These are phyloP conservation scores for Noccaea caerulescens DNA, from an alignment of 345 rosid genomes.

Conservation along the genomic window DNA sequence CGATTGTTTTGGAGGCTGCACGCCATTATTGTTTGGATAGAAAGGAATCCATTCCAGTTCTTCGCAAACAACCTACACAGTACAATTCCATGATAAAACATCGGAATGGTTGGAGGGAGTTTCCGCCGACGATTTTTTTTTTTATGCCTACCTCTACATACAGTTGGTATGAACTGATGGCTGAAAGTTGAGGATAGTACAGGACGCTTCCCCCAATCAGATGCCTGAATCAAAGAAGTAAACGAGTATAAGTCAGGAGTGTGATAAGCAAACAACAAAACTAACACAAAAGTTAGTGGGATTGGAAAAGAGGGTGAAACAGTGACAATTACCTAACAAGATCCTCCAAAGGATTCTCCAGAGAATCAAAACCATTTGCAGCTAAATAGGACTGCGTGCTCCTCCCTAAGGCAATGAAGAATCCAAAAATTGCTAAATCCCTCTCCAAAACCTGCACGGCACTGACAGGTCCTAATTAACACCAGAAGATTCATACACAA, in stretches of 20 bases:
- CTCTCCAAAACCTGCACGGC: constrained; percentile 83
- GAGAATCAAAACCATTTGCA: constrained; percentile 78
- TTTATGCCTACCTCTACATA: constrained; percentile 82
- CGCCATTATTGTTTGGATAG: constrained; percentile 56
- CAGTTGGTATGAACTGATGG: constrained; percentile 94
- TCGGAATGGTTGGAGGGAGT: constrained; percentile 21
- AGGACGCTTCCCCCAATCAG: constrained; percentile 92
- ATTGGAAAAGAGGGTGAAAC: constrained; percentile 28
- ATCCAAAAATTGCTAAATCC: constrained; percentile 97
- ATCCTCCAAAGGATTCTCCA: constrained; percentile 70
- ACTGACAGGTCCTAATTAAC: constrained; percentile 30
- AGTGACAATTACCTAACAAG: constrained; percentile 66
- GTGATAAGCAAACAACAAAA: constrained; percentile 25
- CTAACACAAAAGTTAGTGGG: background rate
- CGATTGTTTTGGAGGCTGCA: constrained; percentile 47
- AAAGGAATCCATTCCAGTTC: constrained; percentile 95
- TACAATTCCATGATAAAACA: constrained; percentile 35
- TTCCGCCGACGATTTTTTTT: constrained; percentile 23
- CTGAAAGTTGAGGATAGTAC: constrained; percentile 91
- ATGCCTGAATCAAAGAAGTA: constrained; percentile 54
- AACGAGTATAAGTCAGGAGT: constrained; percentile 15
- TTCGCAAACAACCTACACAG: constrained; percentile 83
- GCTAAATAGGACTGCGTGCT: constrained; percentile 70
- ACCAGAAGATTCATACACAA: constrained; percentile 9
- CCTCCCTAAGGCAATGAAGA: constrained; percentile 94